A percentile compares a stretch with the other conserved stretches of the same genome.
These are phyloP conservation scores for Nyctanthes arbortristis DNA, from an alignment of 257 asterid species.

Conservation along the genomic window DNA sequence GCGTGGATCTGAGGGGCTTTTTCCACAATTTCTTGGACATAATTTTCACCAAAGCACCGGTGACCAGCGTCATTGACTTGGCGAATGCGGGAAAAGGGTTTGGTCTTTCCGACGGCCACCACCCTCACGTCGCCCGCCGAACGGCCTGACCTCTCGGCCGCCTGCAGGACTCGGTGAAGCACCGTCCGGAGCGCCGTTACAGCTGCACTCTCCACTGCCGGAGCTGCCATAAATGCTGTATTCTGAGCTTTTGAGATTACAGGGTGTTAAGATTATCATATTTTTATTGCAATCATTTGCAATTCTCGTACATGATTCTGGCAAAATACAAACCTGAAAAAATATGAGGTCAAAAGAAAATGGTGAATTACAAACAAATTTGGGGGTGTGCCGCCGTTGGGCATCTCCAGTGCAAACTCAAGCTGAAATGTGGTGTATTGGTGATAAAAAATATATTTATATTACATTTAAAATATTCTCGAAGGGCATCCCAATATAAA, in stretches of 20 bases:
- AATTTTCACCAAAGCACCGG: conserved; percentile 79
- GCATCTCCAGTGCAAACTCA: too few species aligned
- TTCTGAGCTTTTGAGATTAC: neutral
- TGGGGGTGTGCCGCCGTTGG: too few species aligned
- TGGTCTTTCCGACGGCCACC: conserved; percentile 85
- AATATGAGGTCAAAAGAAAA: neutral
- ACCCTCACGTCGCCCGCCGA: conserved; percentile 69
- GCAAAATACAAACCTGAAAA: neutral
- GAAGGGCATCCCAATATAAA: too few species aligned
- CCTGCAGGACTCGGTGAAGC: conserved; percentile 58
- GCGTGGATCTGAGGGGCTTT: conserved; percentile 80
- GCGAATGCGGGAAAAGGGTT: conserved; percentile 61
- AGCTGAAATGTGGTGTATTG: too few species aligned
- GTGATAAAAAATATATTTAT: too few species aligned
- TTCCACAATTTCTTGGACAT: conserved; percentile 76
- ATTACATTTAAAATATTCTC: too few species aligned
- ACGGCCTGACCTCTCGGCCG: conserved; percentile 83
- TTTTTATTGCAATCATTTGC: neutral
- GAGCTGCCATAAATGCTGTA: conserved; percentile 57
- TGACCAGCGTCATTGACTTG: conserved; percentile 77
- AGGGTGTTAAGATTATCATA: neutral
- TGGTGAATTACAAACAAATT: too few species aligned
- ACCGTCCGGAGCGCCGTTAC: conserved; percentile 68
- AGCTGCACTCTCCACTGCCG: conserved; percentile 63
- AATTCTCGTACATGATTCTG: neutral